A percentile compares a stretch with the other conserved stretches of the same genome.
phyloP scores from a whole-genome alignment of 116 monocot genomes.

The Papilionanthe hybrid region DNA sequence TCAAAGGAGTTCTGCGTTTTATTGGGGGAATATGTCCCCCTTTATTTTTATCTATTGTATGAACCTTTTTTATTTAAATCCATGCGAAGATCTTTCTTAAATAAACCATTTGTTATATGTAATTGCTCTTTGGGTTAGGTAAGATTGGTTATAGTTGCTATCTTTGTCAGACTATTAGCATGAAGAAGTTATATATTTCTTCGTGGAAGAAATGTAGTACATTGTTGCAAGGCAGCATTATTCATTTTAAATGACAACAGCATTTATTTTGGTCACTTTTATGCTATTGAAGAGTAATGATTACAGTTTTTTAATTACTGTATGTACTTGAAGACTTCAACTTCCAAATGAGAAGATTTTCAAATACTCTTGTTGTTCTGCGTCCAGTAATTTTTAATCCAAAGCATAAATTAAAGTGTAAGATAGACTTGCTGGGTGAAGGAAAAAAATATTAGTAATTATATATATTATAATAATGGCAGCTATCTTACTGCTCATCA shows the following conservation, averaged over 20 bases:
- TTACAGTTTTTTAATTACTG: too few species aligned
- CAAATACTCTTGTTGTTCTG: background rate
- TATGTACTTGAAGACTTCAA: background rate
- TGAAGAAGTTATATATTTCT: background rate
- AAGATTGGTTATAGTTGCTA: background rate
- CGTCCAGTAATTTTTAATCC: background rate
- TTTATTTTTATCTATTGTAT: background rate
- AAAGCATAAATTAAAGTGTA: background rate
- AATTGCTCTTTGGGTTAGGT: background rate
- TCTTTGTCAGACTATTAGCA: background rate
- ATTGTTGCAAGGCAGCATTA: background rate
- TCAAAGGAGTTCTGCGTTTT: background rate
- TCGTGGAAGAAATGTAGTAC: background rate
- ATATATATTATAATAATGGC: background rate
- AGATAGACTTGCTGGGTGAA: background rate
- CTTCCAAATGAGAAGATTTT: background rate
- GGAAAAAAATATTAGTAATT: background rate
- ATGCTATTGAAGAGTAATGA: too few species aligned
- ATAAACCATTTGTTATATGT: background rate
- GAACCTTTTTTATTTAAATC: background rate
- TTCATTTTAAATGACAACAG: background rate
- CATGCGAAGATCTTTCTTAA: background rate
- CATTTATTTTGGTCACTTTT: too few species aligned
- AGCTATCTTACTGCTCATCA: background rate
- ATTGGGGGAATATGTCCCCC: background rate